A percentile compares a stretch with the other conserved stretches of the same genome.
Conservation (phyloP, 345 rosid species). For the Rhodamnia argentea region DNA sequence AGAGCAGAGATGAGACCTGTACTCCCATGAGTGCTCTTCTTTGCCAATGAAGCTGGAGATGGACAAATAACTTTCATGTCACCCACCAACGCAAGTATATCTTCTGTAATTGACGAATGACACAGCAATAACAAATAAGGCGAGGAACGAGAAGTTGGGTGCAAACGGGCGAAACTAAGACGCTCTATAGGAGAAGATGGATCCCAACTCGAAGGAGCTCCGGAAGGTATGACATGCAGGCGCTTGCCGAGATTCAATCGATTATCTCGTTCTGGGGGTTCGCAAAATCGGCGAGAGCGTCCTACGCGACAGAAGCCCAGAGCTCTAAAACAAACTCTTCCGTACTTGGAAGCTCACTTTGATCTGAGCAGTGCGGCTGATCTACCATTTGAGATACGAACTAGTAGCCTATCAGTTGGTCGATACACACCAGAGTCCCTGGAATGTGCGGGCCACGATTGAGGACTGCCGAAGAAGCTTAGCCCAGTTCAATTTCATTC, state of each 20-base stretch:
- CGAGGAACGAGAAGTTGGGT: not conserved
- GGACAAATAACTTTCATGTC: not conserved
- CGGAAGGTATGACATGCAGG: not conserved
- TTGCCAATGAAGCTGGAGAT: not conserved
- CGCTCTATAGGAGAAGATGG: not conserved
- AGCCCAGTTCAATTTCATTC: not conserved
- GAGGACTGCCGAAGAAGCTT: not conserved
- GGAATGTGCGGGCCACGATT: not conserved
- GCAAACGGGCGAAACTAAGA: not conserved
- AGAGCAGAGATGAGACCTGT: not conserved
- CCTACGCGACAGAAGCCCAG: not conserved
- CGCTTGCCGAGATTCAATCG: not conserved
- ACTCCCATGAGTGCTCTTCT: not conserved
- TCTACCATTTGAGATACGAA: not conserved
- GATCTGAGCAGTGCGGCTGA: fast-evolving
- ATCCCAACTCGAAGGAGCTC: not conserved
- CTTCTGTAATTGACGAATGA: not conserved
- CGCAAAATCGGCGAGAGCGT: not conserved
- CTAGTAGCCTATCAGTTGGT: not conserved
- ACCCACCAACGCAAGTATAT: not conserved
- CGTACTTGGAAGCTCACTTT: not conserved
- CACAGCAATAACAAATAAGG: not conserved
- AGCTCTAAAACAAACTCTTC: not conserved
- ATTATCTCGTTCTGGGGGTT: not conserved
- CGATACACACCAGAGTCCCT: not conserved